Percentiles rank a stretch among this genome's conserved stretches.
Conservation (phyloP, 768 basidiomycete species). For the Naematelia aurantialba region DNA sequence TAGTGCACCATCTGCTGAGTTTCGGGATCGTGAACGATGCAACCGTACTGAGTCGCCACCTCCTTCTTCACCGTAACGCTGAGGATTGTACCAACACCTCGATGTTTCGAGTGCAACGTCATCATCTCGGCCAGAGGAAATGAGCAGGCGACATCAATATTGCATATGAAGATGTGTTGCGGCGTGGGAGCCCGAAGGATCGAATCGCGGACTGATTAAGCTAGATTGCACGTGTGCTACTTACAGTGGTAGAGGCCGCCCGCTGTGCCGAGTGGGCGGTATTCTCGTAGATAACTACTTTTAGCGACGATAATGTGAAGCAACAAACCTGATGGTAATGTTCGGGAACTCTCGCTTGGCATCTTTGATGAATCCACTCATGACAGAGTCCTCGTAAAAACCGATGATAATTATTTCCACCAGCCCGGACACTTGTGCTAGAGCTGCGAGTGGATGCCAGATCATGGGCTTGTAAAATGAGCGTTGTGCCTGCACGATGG, state of each 20-base stretch:
- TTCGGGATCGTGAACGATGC: conserved; percentile 52
- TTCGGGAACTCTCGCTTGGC: conserved; percentile 53
- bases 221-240: conserved; percentile 7
- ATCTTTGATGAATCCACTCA: conserved; percentile 52
- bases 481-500: background rate
- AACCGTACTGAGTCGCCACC: conserved; percentile 52
- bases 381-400: conserved; percentile 53
- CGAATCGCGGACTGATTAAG: conserved; percentile 49
- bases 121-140: conserved; percentile 51
- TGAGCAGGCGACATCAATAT: conserved; percentile 53
- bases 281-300: conserved; percentile 53
- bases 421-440: conserved; percentile 50
- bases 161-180: conserved; percentile 54
- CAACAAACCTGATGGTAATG: conserved; percentile 45
- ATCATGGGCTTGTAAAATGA: conserved; percentile 48
- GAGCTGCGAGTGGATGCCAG: conserved; percentile 53
- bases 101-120: conserved; percentile 50
- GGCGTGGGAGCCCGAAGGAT: conserved; percentile 49
- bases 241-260: conserved; percentile 51
- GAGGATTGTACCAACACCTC: conserved; percentile 53
- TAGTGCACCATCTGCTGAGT: conserved; percentile 50
- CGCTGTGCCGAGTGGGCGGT: conserved; percentile 53
- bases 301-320: background rate
- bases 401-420: conserved; percentile 53
- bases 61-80: conserved; percentile 52